Base-by-base conservation (phyloP, 495 filamentous ascomycete genomes). In the Corynascus novoguineensis region DNA sequence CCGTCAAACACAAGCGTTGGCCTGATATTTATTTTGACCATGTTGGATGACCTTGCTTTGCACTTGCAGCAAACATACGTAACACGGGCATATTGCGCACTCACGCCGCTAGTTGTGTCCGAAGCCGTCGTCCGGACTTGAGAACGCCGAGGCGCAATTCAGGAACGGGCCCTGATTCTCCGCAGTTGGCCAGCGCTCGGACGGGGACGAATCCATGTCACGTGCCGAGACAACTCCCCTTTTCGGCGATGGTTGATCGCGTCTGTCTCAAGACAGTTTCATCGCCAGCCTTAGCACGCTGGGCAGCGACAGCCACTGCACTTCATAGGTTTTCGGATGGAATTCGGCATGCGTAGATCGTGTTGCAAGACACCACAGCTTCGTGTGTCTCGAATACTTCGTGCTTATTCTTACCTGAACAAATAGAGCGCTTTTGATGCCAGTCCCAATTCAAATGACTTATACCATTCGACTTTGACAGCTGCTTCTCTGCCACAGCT, bases 211-310 rank as follows among this genome's bases (percentile, higher is more conserved):
- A n/a, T 3, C 17, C 27, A 42, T 25, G 37, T 60, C 57, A 60
- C 57, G 57, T 60, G 57, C 15, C 7, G 25, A 11, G 31, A 22
- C 27, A n/a, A 3, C 46, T 21, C 28, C 44, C 42, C 17, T 46
- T 29, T 29, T 21, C 14, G n/a, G 5, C 21, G 34, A 45, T 22
- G 46, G 15, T 44, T 50, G 55, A 57, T 14, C 35, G 37, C 35
- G 35, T 50, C 25, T 51, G 58, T 60, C 58, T 60, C 58, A 60
- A 28, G 57, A 60, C 22, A 28, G 57, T 60, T 60, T 60, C 57
- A 41, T 41, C 37, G n/a, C 15, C 37, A 55, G 35, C 19, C n/a
- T 37, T 52, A 25, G 21, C 17, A 24, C 7, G 2, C 29, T 28
- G 15, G 27, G 34, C 21, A 53, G 27, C 5, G 28, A 14, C 14